Evolutionary conservation across 176 grass and related monocot genomes (phyloP).

Genomic region (Themeda triandra): DNA sequence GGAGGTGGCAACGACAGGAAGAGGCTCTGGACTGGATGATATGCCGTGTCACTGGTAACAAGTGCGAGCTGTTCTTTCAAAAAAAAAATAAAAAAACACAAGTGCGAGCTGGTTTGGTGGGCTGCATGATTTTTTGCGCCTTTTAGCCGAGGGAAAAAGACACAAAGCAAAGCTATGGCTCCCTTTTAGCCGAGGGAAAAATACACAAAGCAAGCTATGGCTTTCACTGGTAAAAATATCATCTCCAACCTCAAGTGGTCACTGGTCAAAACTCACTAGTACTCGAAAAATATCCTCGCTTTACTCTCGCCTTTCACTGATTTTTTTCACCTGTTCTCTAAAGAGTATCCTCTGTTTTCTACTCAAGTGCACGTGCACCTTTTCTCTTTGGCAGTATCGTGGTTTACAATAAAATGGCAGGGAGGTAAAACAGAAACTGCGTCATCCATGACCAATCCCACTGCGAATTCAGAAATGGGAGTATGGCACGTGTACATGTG

Average conservation of each 20-base stretch:
- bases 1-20: conserved; percentile 28
- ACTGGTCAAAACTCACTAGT: background rate
- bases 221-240: conserved; percentile 18
- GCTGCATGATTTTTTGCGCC: background rate
- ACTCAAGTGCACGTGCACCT: background rate
- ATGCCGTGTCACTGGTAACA: background rate
- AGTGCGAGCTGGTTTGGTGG: background rate
- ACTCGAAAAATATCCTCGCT: background rate
- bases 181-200: too few species aligned
- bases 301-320: background rate
- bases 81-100: too few species aligned
- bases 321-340: background rate
- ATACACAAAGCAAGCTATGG: background rate
- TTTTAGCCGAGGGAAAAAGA: conserved; percentile 13
- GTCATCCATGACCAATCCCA: too few species aligned
- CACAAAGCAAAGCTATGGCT: background rate
- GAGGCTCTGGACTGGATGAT: conserved; percentile 13
- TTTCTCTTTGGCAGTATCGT: background rate
- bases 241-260: background rate
- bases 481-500: too few species aligned
- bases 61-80: too few species aligned
- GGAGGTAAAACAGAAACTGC: too few species aligned
- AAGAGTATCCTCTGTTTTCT: background rate
- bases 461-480: too few species aligned
- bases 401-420: too few species aligned